Base-by-base conservation (phyloP, 75 land plant genomes). In the Larix kaempferi region DNA sequence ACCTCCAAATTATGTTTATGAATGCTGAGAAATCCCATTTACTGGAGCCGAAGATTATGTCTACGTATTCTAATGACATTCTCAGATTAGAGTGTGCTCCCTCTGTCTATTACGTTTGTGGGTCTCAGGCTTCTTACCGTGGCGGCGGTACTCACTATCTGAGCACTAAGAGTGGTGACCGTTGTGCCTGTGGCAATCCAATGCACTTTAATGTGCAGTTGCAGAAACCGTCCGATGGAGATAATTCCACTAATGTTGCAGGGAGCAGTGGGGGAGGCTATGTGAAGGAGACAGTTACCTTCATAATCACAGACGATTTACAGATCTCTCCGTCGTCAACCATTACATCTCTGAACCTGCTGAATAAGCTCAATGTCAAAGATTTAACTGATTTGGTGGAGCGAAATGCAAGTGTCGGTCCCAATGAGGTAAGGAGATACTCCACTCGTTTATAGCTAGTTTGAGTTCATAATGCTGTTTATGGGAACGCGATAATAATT, bases 291-390 rank as follows among this genome's bases (percentile, higher is more conserved):
- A 80, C 64, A 17, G 84, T 87, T 26, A 83, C 84, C 0, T 90
- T 84, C 61, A 88, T 84, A 74, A 71, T 88, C 3, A 88, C 84
- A 69, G 90, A 90, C 69, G 76, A 86, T 72, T 59, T 90, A 62
- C 55, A 26, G 12, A 58, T 88, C 12, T 63, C 25, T 29, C 88
- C 88, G 11, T 77, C 80, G 57, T 88, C 90, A 0, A 85, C 77
- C 8, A 82, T 90, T 39, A 78, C 80, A 0, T 19, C 72, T 57
- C 75, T 90, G 13, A n/a, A 74, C 26, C 49, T 90, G 41, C 69
- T 88, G 4, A 88, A 79, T 65, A 80, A 74, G 75, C 73, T 81
- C 57, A 79, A 85, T 71, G 77, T 88, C 7, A 66, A 77, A 27
- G 82, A 83, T 2, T 21, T 83, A 4, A 74, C 64, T 60, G 80